Base-by-base conservation (phyloP, 176 grass and related monocot genomes). In the Ampelocalamus luodianensis region DNA sequence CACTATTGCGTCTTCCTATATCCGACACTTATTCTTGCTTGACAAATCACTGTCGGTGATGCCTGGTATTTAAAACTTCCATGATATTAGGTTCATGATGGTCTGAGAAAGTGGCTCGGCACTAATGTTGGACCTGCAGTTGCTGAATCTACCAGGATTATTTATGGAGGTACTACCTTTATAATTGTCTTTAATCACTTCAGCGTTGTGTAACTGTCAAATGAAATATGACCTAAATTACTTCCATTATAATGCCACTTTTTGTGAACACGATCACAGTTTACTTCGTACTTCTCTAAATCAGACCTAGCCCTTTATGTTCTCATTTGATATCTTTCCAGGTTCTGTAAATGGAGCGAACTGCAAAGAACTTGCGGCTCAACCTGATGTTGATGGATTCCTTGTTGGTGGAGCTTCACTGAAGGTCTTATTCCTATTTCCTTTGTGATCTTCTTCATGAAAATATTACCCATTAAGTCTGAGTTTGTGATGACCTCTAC, bases 341-440 rank as follows among this genome's bases (percentile, higher is more conserved):
- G 93, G 93, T 15, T 96, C 93, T 74, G 93, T 96, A 69, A 96
- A 87, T 83, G 93, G 85, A 69, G 89, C 77, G 13, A 96, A 93
- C 77, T 91, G 91, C 83, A 93, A 91, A 80, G 89, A 89, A 29
- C 83, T 93, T 45, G 91, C 86, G 0, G 76, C 86, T 83, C 66
- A 93, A 68, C 71, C 86, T 48, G 91, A 96, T 83, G 76, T 96
- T 66, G 91, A 96, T 73, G 93, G 93, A 39, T 95, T 92, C 80
- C 90, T 95, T 84, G 90, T 95, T 87, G 90, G 90, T 26, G 93
- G 90, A 76, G 93, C 89, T 83, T 96, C 91, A 72, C 82, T 96
- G 79, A 96, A 96, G 93, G 93, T 96, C 18, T 63, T 24, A 17
- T 77, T 62, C n/a, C 15, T 9, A 51, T 85, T 65, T 76, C 66